Evolutionary conservation across 192 early-diverging fungal species (phyloP), one percentile per base, ranked within the genome.

Genomic region (Linnemannia zychae): DNA sequence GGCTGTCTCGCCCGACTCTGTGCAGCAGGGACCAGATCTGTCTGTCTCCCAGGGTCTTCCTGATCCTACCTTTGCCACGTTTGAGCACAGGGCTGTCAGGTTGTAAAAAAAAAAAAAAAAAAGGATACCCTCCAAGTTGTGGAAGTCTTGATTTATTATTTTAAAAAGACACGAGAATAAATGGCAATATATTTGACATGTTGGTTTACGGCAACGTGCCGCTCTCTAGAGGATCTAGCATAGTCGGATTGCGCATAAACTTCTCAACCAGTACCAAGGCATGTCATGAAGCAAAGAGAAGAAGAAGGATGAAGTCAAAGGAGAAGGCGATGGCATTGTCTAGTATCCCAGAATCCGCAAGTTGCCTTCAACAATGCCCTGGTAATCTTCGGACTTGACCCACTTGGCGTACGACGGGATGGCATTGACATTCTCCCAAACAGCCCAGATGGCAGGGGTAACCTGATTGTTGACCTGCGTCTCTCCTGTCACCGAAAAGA

Each of bases 341-440:
- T 67, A 79, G n/a, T 76, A 75, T 3, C 80, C 80, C 13, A 81
- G 24, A 33, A 76, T 65, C 20, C 34, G 53, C 67, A 76, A 6
- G 24, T 76, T 81, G 9, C 69, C 68, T 46, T 75, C 68, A 4
- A 44, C 22, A 44, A 71, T 36, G 17, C 13, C 28, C 24, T 75
- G n/a, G 24, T 75, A 76, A 0, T 50, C 46, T 34, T 81, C 72
- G 13, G 80, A 72, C n/a, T 71, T 53, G 40, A 40, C 38, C 80
- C 80, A 81, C 69, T 66, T 69, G 9, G 65, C 74, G 24, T 70
- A 81, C 4, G 80, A 81, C 20, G 75, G 81, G 65, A 82, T 82
- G 12, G 74, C 70, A 47, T 63, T 76, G 49, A 81, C 80, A 7
- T 20, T 81, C 47, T 81, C 69, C 67, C 69, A 81, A n/a, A 81